Evolutionary conservation across 2,329 filamentous ascomycete species (phyloP).

Genomic region (Oidium heveae): DNA sequence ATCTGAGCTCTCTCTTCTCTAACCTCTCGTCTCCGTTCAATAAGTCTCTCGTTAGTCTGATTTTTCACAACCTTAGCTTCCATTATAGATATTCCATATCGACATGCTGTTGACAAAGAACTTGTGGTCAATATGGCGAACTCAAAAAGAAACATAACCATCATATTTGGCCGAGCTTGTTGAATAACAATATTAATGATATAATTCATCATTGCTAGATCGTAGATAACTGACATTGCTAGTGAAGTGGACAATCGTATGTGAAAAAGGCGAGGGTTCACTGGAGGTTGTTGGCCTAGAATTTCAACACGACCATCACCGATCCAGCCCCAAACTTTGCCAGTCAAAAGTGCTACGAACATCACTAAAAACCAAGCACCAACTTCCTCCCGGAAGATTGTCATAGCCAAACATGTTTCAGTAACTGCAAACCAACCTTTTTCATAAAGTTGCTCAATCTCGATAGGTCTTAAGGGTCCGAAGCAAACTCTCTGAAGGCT

Average conservation of each 20-base stretch:
- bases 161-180: constrained; percentile 86
- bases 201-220: constrained; percentile 57
- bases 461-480: constrained; percentile 69
- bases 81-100: constrained; percentile 54
- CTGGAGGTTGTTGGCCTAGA: constrained; percentile 80
- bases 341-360: constrained; percentile 79
- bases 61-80: constrained; percentile 52
- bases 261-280: constrained; percentile 75
- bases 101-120: constrained; percentile 51
- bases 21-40: constrained; percentile 43
- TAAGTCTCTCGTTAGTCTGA: constrained; percentile 46
- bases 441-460: constrained; percentile 92
- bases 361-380: constrained; percentile 88
- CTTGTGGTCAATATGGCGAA: constrained; percentile 69
- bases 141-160: constrained; percentile 99
- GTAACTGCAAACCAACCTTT: constrained; percentile 96
- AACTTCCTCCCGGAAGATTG: constrained; percentile 86
- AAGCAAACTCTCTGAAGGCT: constrained; percentile 76
- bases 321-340: constrained; percentile 98
- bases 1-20: constrained; percentile 30
- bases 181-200: constrained; percentile 61
- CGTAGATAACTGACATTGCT: constrained; percentile 53
- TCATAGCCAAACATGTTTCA: constrained; percentile 93
- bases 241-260: constrained; percentile 56
- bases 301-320: constrained; percentile 84